Percentiles rank a stretch among this genome's conserved stretches.
Conservation (phyloP, 2,329 filamentous ascomycete species). For the Hypoxylon sp. region DNA sequence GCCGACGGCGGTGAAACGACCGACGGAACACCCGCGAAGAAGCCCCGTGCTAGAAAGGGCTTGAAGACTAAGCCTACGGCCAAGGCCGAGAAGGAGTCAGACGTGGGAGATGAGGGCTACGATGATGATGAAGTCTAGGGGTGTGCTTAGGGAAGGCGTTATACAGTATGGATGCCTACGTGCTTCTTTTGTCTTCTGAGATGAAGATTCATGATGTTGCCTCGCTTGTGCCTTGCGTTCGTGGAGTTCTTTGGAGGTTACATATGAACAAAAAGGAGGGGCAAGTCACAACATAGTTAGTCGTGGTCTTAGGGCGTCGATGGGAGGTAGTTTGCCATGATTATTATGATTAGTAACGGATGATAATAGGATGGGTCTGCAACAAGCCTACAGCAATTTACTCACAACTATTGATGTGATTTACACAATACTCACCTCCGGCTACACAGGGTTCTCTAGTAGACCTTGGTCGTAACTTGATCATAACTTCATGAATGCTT, state of each 20-base stretch:
- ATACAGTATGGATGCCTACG: not conserved
- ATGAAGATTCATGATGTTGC: not conserved
- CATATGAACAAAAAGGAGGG: not conserved
- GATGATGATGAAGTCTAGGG: slow-evolving; percentile 27
- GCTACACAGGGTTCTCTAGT: not conserved
- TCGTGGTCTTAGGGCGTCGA: slow-evolving; percentile 1
- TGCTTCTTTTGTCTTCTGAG: not conserved
- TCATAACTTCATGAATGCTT: not conserved
- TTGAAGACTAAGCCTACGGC: slow-evolving; percentile 4
- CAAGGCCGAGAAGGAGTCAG: slow-evolving; percentile 22
- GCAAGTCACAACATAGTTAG: not conserved
- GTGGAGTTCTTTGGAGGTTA: not conserved
- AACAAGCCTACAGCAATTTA: not conserved
- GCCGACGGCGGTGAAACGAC: not conserved
- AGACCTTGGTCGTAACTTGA: not conserved
- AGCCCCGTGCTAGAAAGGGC: slow-evolving; percentile 19
- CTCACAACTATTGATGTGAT: not conserved
- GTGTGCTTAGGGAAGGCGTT: not conserved
- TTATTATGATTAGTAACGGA: not conserved
- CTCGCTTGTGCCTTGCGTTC: not conserved
- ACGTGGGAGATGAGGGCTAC: slow-evolving; percentile 9
- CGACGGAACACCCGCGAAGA: slow-evolving; percentile 22
- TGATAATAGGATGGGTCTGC: not conserved
- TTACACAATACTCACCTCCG: not conserved
- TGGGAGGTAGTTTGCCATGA: not conserved